Conservation (phyloP, 116 monocot genomes). For the Zostera marina region DNA sequence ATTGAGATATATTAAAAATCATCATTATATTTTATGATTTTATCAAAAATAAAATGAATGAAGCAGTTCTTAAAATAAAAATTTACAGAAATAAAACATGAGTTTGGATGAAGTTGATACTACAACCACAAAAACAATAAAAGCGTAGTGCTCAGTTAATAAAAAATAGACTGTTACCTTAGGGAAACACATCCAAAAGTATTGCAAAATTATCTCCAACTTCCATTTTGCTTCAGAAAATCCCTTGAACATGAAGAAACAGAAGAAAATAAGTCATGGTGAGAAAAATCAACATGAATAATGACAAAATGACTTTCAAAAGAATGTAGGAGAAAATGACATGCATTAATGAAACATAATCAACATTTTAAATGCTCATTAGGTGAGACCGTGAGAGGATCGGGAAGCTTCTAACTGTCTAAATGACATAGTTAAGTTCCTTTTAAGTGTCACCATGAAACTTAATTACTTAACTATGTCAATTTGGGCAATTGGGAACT, state of each 20-base stretch:
- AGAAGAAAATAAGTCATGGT: neutral
- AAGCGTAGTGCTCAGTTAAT: neutral
- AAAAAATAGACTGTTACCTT: constrained; percentile 31
- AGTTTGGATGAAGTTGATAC: neutral
- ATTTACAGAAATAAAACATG: neutral
- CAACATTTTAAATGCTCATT: no score
- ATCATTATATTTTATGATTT: no score
- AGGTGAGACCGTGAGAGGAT: no score
- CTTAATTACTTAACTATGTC: no score
- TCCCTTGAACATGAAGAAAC: constrained; percentile 17
- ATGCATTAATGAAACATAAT: no score
- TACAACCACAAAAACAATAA: neutral
- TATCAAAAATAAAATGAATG: no score
- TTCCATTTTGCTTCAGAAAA: constrained; percentile 73
- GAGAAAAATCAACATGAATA: neutral
- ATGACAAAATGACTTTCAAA: neutral
- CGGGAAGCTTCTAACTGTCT: no score
- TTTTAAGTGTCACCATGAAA: no score
- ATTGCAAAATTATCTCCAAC: constrained; percentile 67
- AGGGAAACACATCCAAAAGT: constrained; percentile 53
- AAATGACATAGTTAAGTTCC: no score
- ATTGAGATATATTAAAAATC: no score
- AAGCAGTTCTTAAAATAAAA: neutral
- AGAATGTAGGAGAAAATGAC: no score
- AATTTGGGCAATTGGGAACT: no score